Evolutionary conservation across 2,329 filamentous ascomycete genomes (phyloP).

Genomic region (Xylaria sp.): DNA sequence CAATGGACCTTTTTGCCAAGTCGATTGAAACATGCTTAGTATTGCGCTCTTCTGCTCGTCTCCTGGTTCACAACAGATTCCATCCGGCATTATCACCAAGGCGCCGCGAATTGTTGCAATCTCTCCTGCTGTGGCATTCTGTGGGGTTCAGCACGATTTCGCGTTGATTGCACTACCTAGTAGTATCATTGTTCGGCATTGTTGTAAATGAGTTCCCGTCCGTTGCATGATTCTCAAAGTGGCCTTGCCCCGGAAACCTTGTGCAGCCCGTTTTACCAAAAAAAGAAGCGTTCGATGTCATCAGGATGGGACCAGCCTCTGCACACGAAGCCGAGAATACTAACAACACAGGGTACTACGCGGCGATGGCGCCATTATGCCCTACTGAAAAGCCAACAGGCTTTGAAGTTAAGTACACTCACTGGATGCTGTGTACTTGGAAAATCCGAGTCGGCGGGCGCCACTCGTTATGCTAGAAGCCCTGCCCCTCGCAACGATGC

Average conservation of each 20-base stretch:
- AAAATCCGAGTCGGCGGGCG: not conserved
- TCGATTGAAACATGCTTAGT: not conserved
- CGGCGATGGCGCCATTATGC: not conserved
- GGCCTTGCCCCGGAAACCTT: not conserved
- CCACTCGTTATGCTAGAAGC: conserved; percentile 15
- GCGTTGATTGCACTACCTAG: not conserved
- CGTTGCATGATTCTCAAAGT: conserved; percentile 7
- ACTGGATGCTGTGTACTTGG: not conserved
- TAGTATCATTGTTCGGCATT: no score
- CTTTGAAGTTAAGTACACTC: conserved; percentile 3
- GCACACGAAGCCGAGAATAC: not conserved
- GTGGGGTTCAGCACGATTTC: not conserved
- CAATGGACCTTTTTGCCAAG: not conserved
- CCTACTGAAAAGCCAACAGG: not conserved
- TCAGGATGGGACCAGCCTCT: not conserved
- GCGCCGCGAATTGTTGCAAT: no score
- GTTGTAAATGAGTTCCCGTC: not conserved
- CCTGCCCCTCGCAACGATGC: not conserved
- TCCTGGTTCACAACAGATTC: not conserved
- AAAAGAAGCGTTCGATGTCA: conserved; percentile 11
- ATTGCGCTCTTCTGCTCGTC: no score
- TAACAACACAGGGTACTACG: not conserved
- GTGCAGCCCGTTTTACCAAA: not conserved
- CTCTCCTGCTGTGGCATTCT: no score
- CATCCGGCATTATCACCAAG: no score